Evolutionary conservation across 805 yeast genomes (phyloP), one percentile per base, ranked within the genome.

Genomic region (Wickerhamomyces hampshirensis): DNA sequence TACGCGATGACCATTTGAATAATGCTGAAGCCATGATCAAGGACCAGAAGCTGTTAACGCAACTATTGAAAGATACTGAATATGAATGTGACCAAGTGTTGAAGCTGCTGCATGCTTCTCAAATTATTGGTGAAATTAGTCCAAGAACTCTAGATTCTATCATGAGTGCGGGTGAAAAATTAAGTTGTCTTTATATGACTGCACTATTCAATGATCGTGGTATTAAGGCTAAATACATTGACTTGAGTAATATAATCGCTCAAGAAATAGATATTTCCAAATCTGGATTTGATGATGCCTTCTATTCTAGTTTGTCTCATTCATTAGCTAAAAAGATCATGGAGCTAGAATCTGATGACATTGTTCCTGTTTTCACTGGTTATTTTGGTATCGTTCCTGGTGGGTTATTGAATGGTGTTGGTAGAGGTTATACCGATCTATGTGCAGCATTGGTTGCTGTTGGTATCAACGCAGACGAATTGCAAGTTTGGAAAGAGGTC

Each of bases 401-500:
- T 46, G 98, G 98, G 12, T 66, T 93, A 38, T 67, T 93, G 47
- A 83, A 83, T 52, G 86, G 94, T 35, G 95, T 93, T 38, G 98
- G 98, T 30, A 79, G 98, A 56, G 98, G 98, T 26, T 93, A 93
- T 63, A 93, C 98, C 8, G 98, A 93, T 60, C 68, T 93, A 50
- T 93, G 98, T 69, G 98, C 98, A 14, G 98, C 98, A 2, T 71
- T 93, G 54, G 75, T 88, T 27, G 96, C 98, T 0, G 98, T 93
- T 19, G 98, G 97, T 2, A 63, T 83, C 33, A 76, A 72, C 44
- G 97, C 98, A 5, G 94, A 87, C 30, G 98, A 93, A 63, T 70
- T 93, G 44, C 98, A 93, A 65, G 86, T 93, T 33, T 93, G 98
- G 98, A 93, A 93, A 54, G 98, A 93, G 66, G 98, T 93, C 35